These are phyloP conservation scores for Coemansia asiatica DNA, from an alignment of 192 early-diverging fungal genomes.

Conservation along the genomic window DNA sequence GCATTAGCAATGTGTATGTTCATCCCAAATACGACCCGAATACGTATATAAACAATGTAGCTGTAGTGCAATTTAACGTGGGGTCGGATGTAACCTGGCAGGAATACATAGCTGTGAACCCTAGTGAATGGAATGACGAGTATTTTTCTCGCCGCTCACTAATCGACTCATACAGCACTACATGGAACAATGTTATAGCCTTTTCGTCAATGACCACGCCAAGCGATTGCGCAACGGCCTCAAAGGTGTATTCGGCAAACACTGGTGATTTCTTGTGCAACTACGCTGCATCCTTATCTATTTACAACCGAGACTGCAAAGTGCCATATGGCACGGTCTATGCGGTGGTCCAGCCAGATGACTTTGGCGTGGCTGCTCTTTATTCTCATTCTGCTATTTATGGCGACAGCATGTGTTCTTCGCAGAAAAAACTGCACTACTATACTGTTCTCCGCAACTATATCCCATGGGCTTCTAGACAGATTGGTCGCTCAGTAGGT, in stretches of 20 bases:
- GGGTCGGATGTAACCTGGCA: slow-evolving; percentile 8
- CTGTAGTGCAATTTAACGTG: slow-evolving; percentile 30
- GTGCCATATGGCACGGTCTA: slow-evolving; percentile 44
- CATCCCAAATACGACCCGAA: slow-evolving; percentile 24
- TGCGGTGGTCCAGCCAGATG: slow-evolving; percentile 35
- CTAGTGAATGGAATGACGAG: slow-evolving; percentile 23
- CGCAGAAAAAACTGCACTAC: slow-evolving; percentile 36
- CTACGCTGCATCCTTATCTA: slow-evolving; percentile 21
- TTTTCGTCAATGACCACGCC: slow-evolving; percentile 20
- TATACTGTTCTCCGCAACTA: slow-evolving; percentile 47
- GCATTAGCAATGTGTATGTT: slow-evolving; percentile 20
- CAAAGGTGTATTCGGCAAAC: slow-evolving; percentile 27
- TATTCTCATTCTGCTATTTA: slow-evolving; percentile 41
- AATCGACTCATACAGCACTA: not conserved
- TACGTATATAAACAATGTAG: slow-evolving; percentile 39
- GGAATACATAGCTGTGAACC: slow-evolving; percentile 38
- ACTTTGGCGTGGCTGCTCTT: slow-evolving; percentile 27
- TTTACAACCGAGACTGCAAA: slow-evolving; percentile 23
- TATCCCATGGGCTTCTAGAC: slow-evolving; percentile 35
- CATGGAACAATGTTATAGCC: slow-evolving; percentile 29
- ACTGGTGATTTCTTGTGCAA: slow-evolving; percentile 43
- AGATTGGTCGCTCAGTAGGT: slow-evolving; percentile 28
- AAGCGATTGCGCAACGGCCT: slow-evolving; percentile 26
- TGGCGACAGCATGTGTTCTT: slow-evolving; percentile 36
- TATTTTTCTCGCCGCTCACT: slow-evolving; percentile 37